phyloP scores from a whole-genome alignment of 2,329 filamentous ascomycete species.

The Aureobasidium sp. region DNA sequence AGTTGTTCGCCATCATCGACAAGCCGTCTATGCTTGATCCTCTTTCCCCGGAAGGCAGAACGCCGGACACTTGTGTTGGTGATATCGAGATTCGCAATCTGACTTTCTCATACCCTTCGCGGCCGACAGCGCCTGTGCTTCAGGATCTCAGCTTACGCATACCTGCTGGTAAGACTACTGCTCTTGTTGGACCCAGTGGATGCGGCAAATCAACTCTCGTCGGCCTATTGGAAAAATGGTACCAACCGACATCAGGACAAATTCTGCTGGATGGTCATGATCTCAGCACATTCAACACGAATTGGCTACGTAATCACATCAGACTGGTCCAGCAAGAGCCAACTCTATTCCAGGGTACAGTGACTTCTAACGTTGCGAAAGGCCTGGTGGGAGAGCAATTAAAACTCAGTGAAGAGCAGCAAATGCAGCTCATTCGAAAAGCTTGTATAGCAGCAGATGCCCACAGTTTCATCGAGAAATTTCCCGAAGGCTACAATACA shows the following conservation, averaged over 20 bases:
- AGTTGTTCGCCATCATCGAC: constrained; percentile 35
- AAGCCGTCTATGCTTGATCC: constrained; percentile 32
- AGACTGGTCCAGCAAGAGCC: constrained; percentile 30
- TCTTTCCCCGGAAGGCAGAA: constrained; percentile 19
- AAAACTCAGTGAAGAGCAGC: constrained; percentile 19
- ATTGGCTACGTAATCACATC: constrained; percentile 26
- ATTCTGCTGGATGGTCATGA: constrained; percentile 27
- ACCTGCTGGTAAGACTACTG: constrained; percentile 35
- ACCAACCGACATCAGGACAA: constrained; percentile 20
- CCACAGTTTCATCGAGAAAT: constrained; percentile 28
- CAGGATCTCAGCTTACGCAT: constrained; percentile 27
- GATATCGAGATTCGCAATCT: constrained; percentile 57
- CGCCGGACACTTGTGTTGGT: constrained; percentile 19
- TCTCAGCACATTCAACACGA: constrained; percentile 22
- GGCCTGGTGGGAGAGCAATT: constrained; percentile 24
- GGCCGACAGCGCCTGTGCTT: constrained; percentile 29
- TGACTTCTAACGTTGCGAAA: constrained; percentile 29
- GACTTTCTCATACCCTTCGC: constrained; percentile 61
- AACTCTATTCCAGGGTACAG: constrained; percentile 26
- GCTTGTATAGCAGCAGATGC: constrained; percentile 28
- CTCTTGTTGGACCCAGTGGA: constrained; percentile 34
- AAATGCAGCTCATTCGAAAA: constrained; percentile 24
- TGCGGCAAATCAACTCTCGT: constrained; percentile 32
- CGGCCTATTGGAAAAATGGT: constrained; percentile 29
- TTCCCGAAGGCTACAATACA: constrained; percentile 28